Conservation (phyloP, 2,329 filamentous ascomycete species). For the Neopestalotiopsis clavispora region DNA sequence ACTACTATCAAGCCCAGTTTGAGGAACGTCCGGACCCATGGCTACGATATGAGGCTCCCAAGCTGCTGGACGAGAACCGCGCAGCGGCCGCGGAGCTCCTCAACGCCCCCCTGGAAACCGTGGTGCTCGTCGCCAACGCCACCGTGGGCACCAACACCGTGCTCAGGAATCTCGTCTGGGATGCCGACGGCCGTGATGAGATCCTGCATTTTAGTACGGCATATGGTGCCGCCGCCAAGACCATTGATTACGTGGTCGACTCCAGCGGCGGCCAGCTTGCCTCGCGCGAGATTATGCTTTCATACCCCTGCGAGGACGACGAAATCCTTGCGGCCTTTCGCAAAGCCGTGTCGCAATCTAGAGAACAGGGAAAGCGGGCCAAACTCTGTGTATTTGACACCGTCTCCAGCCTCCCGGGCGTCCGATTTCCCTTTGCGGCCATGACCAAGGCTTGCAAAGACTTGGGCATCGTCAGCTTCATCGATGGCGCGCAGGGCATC, state of each 20-base stretch:
- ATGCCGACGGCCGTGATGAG: slow-evolving; percentile 51
- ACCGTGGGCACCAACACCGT: slow-evolving; percentile 80
- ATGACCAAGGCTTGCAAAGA: slow-evolving; percentile 69
- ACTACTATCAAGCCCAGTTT: slow-evolving; percentile 66
- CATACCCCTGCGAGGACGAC: slow-evolving; percentile 73
- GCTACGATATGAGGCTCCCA: slow-evolving; percentile 70
- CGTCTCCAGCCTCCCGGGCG: slow-evolving; percentile 78
- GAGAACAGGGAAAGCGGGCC: slow-evolving; percentile 63
- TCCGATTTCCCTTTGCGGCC: slow-evolving; percentile 78
- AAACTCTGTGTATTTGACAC: slow-evolving; percentile 79
- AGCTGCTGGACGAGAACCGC: slow-evolving; percentile 68
- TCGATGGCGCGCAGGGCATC: slow-evolving; percentile 86
- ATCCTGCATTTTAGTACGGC: slow-evolving; percentile 60
- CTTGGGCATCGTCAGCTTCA: slow-evolving; percentile 70
- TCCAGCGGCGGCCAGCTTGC: slow-evolving; percentile 53
- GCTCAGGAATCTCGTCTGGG: slow-evolving; percentile 74
- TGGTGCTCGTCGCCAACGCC: slow-evolving; percentile 83
- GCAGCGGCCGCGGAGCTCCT: slow-evolving; percentile 68
- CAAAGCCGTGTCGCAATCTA: slow-evolving; percentile 57
- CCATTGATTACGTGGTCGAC: slow-evolving; percentile 74
- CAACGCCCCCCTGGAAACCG: slow-evolving; percentile 65
- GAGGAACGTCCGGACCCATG: slow-evolving; percentile 78
- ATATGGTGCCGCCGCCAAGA: slow-evolving; percentile 74
- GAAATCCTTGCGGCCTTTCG: slow-evolving; percentile 68
- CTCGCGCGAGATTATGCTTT: slow-evolving; percentile 60